Base-by-base conservation (phyloP, 1,139 yeast genomes). In the Pichia sp. region DNA sequence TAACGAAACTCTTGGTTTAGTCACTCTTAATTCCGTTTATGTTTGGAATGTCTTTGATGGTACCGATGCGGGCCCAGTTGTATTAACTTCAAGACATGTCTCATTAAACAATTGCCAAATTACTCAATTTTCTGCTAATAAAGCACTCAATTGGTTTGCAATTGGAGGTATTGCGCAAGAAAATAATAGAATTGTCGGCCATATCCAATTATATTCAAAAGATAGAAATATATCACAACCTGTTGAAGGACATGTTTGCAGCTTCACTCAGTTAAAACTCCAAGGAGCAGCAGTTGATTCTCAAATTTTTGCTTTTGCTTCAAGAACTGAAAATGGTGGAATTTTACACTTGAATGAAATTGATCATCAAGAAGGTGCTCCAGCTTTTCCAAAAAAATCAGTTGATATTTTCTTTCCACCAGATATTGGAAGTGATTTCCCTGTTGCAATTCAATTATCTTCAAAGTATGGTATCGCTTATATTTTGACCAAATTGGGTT, bases 391-490 rank as follows among this genome's bases (percentile, higher is more conserved):
- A 51, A 94, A 94, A 75, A 88, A 88, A 66, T 79, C 85, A 36
- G 95, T 87, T 40, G 97, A 92, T 59, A 81, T 94, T 51, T 92
- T 85, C 67, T 90, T 92, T 77, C 98, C 98, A 37, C 92, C 95
- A 36, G 98, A 94, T 69, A 95, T 96, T 38, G 75, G 86, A 40
- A 86, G 85, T 63, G 99, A 94, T 68, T 94, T 94, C 81, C 99
- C 99, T 47, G 90, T 94, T 54, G 78, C 95, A 46, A 79, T 90
- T 51, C 95, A 88, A 64, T 81, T 92, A 40, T 82, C 96, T 34
- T 75, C 85, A 67, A 75, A 79, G 61, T 92, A 81, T 59, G 97
- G 97, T 55, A 77, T 94, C 52, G 73, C 85, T 52, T 94, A 88
- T 65, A 75, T 94, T 54, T 75, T 92, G 61, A 94, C 98, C 52